Base-by-base conservation (phyloP, 352 stramenopile genomes). In the Phytophthora syringae region DNA sequence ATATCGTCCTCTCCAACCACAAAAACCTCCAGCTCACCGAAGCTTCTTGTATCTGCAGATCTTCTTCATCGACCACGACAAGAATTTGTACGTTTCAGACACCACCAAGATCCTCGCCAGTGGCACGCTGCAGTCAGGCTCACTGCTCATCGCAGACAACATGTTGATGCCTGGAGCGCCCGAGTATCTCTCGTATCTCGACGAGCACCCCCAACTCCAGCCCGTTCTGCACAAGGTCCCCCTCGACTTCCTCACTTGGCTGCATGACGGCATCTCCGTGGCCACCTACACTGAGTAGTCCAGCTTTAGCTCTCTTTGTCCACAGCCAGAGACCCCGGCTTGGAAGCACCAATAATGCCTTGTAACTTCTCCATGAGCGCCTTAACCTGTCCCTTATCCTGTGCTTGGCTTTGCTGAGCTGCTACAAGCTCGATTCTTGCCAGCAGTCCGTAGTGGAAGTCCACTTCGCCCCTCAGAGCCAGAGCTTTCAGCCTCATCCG, bases 381-480 rank as follows among this genome's bases (percentile, higher is more conserved):
- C n/a, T n/a, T n/a, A 56, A 64, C 37, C 7, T 43, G 18, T 25
- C 48, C 37, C 20, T 50, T 15, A 5, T 60, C 21, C 24, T 62
- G 18, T 22, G 59, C 56, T n/a, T 11, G 21, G 20, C 20, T 32
- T 9, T 52, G 51, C n/a, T 76, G 64, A 27, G 63, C 50, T 7
- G 53, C 56, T 7, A 74, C 37, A 1, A 76, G 59, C 55, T 86
- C 77, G 52, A 90, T 86, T 43, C 37, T 67, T 2, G 57, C 68
- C 24, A 90, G 56, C 34, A 82, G 18, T 18, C 70, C 59, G 39
- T 86, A 90, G 50, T 83, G 84, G 53, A 74, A 80, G 49, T 84
- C 75, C 20, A 90, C 81, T 37, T 87, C 79, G 0, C 82, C 70
- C 25, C 71, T 70, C 37, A 90, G 28, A 28, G 36, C 59, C 30